Base-by-base conservation (phyloP, 1,284 basidiomycete genomes). In the Leccinum laetum region DNA sequence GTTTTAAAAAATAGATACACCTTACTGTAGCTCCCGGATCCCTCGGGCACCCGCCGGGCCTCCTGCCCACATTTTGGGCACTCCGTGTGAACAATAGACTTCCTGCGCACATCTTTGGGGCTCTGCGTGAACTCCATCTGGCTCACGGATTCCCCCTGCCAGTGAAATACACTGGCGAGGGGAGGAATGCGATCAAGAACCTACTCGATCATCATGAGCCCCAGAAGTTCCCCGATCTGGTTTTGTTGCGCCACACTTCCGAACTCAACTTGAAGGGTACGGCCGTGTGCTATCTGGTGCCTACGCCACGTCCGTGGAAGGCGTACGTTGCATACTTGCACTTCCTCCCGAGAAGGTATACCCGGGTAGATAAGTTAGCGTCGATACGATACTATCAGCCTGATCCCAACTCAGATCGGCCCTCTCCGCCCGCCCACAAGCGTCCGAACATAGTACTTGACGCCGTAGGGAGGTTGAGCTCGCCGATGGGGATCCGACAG, bases 251-350 rank as follows among this genome's bases (percentile, higher is more conserved):
- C 16, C 58, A 73, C 29, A 61, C 64, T 18, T 77, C 75, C 18
- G 24, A 24, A 0, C 0, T 24, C 24, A 21, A 21, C 21, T 21
- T 21, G 63, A 75, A 64, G 46, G 73, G 75, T 9, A 68, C 65
- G 0, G 72, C 57, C 0, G 62, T 76, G 13, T 70, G 66, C 35
- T 65, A 67, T 63, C 60, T 75, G 0, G 73, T 53, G 0, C 74
- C 74, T 0, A 6, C 61, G 0, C 65, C 66, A 5, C 67, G 65
- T 26, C 32, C 37, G 1, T 75, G 76, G 76, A 78, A 74, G 64
- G 76, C 69, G 2, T 77, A 77, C 44, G 63, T 57, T 68, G 86
- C 86, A 0, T 79, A 80, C 64, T 75, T 87, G 37, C 82, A 85
- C 46, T 79, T 78, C 16, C 76, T 88, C 56, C 82, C 0, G 83